Evolutionary conservation across 495 filamentous ascomycete species (phyloP).

Genomic region (Penicillium paxilli): DNA sequence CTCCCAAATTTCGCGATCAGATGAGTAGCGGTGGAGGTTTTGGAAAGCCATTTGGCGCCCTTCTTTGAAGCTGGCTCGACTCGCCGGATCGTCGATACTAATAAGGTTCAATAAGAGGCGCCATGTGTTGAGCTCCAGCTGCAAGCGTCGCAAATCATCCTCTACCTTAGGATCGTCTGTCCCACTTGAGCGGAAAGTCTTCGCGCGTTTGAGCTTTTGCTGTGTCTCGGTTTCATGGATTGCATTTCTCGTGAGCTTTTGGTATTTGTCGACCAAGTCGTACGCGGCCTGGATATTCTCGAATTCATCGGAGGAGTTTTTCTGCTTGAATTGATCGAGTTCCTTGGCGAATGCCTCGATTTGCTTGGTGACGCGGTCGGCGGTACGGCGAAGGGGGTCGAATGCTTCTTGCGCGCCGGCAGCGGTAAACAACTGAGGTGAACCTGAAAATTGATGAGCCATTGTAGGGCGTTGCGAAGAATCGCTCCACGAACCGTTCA

Average conservation of each 20-base stretch:
- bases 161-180: conserved; percentile 37
- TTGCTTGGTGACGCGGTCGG: conserved; percentile 61
- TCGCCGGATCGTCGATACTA: conserved; percentile 47
- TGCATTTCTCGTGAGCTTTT: conserved; percentile 39
- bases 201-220: conserved; percentile 37
- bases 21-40: conserved; percentile 56
- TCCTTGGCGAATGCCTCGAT: conserved; percentile 66
- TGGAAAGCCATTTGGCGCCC: conserved; percentile 42
- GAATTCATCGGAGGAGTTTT: conserved; percentile 38
- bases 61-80: conserved; percentile 32
- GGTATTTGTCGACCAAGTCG: conserved; percentile 45
- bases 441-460: conserved; percentile 23
- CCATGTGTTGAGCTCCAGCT: conserved; percentile 84
- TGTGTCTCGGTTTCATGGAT: conserved; percentile 41
- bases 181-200: conserved; percentile 30
- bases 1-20: conserved; percentile 63
- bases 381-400: conserved; percentile 56
- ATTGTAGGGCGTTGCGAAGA: background rate
- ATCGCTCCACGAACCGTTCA: conserved; percentile 15
- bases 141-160: conserved; percentile 63
- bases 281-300: conserved; percentile 43
- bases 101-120: conserved; percentile 70
- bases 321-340: conserved; percentile 58
- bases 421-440: conserved; percentile 48
- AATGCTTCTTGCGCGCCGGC: conserved; percentile 51